A percentile compares a stretch with the other conserved stretches of the same genome.
These are phyloP conservation scores for Talaromyces piceae DNA, from an alignment of 2,329 filamentous ascomycete genomes.

Conservation along the genomic window DNA sequence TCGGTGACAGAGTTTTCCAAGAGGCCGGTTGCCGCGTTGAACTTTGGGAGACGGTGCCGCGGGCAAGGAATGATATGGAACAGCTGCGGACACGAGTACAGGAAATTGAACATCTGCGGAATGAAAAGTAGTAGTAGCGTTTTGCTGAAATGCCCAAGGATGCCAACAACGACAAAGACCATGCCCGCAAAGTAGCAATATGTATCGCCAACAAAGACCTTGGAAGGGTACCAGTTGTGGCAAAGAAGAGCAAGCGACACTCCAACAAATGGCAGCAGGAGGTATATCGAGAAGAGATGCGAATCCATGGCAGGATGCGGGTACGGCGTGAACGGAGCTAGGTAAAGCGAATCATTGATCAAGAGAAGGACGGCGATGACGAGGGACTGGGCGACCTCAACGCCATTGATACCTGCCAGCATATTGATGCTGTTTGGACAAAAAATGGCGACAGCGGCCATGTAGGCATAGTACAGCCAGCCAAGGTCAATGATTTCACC, in stretches of 20 bases:
- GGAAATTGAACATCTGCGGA: constrained; percentile 93
- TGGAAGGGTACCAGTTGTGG: constrained; percentile 95
- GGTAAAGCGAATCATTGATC: constrained; percentile 82
- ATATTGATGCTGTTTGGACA: constrained; percentile 99
- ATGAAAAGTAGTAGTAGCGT: constrained; percentile 84
- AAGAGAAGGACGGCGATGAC: constrained; percentile 78
- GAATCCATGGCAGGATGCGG: constrained; percentile 92
- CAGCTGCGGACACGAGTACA: constrained; percentile 87
- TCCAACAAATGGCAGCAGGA: constrained; percentile 87
- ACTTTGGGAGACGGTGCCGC: constrained; percentile 80
- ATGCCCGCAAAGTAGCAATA: constrained; percentile 99
- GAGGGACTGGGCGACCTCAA: constrained; percentile 90
- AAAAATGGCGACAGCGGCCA: constrained; percentile 94
- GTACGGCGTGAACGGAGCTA: constrained; percentile 64
- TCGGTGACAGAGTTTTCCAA: constrained; percentile 79
- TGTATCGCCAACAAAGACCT: constrained; percentile 94
- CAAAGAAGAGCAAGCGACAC: constrained; percentile 77
- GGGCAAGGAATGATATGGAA: constrained; percentile 88
- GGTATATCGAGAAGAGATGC: constrained; percentile 91
- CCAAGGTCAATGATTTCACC: constrained; percentile 79
- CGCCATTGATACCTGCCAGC: constrained; percentile 97
- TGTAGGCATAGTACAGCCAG: constrained; percentile 86
- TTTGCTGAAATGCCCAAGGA: constrained; percentile 96
- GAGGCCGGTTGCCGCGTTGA: constrained; percentile 76
- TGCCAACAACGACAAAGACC: constrained; percentile 96